Evolutionary conservation across 169 alveolate genomes (phyloP), one percentile per base, ranked within the genome.

Genomic region (Plasmodium blacklocki): DNA sequence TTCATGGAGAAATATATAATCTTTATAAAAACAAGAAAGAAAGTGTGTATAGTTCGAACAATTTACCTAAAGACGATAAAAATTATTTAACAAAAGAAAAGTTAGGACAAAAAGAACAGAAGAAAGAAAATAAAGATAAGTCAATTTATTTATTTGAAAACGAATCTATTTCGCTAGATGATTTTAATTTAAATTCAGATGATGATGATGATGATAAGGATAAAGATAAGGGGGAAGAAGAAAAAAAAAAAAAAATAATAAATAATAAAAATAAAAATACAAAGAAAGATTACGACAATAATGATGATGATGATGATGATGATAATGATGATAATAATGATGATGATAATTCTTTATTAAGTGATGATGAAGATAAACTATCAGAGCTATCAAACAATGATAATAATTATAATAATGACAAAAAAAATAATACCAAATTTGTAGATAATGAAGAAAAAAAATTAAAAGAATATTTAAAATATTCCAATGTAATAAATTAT

Each of bases 141-240:
- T 64, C 86, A 1, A 86, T 71, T 18, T 70, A 49, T 54, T 39
- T 86, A 11, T 72, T 71, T 14, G 92, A 86, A 23, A 74, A 60
- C 9, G 88, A 72, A 19, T 45, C 72, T 0, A 70, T 86, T 14
- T 71, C 88, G 11, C 19, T 86, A 26, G 92, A 86, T 43, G 92
- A 86, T 60, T 86, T 86, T 71, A 86, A 86, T 62, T 64, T 86
- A 18, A 47, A 86, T 56, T 86, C 92, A 7, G 92, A 85, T 8
- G 83, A 68, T 15, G 73, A 32, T 2, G 14, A 14, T 14, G 47
- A 19, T 19, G 72, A 49, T 29, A 62, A 83, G 15, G 26, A 72
- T 21, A 58, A 71, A 18, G 62, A 62, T 32, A 26, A 50, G 18
- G 52, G 1, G 14, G 62, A 14, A 1, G 18, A 63, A 76, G 74